Base-by-base conservation (phyloP, 2,329 filamentous ascomycete genomes). In the Penicillium concentricum region DNA sequence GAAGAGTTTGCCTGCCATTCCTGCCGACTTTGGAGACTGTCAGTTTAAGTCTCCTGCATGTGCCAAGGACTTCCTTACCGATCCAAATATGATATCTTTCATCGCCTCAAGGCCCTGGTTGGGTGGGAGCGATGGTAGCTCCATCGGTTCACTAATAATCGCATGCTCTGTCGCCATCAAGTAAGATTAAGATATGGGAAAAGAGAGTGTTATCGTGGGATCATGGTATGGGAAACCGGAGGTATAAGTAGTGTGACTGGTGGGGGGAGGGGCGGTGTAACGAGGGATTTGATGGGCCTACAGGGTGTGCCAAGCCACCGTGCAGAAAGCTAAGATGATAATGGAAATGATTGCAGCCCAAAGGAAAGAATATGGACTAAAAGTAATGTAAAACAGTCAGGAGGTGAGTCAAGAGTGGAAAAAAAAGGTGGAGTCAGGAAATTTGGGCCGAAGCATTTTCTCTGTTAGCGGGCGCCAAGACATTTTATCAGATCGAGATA, bases 1-100 rank as follows among this genome's bases (percentile, higher is more conserved):
- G 71, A 99, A 93, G 74, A 93, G 91, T 79, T 97, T 99, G 61
- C 93, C 93, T 35, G 91, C 87, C 58, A 95, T 85, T 59, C 94
- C 94, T 54, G 93, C 92, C 57, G 84, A 35, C 75, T 89, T 92
- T 52, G 37, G 6, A 49, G 18, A 16, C 18, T 24, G 43, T 60
- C 34, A 58, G 51, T 43, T 28, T 37, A 34, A 3, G 20, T 34
- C 43, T 20, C 32, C 35, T 44, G 15, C 42, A 38, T 35, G 9
- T 18, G 28, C 26, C 7, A 41, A 44, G 37, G 32, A 49, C 18
- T 58, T 58, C 76, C 87, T 74, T 76, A 92, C 85, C 57, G 93
- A 97, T 72, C 94, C 94, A 73, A 91, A 97, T 12, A 88, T 71
- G 54, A 99, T 85, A 70, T 97, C 92, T 74, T 96, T 92, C 39